These are phyloP conservation scores for Musa acuminata DNA, from an alignment of 176 grass and related monocot genomes.

Conservation along the genomic window DNA sequence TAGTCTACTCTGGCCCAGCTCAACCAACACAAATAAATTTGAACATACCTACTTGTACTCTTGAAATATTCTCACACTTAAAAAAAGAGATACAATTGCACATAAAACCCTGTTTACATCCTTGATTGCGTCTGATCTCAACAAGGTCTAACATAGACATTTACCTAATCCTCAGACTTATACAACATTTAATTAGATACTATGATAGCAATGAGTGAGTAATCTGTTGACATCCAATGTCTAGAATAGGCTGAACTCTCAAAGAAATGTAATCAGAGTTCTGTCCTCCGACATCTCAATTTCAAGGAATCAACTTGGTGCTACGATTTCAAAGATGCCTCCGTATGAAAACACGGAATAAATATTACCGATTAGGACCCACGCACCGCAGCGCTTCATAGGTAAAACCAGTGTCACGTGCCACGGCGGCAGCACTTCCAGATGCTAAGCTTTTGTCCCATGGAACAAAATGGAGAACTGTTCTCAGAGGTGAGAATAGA, in stretches of 20 bases:
- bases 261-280: too few species aligned
- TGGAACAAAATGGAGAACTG: not conserved
- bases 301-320: not conserved
- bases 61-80: not conserved
- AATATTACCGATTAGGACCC: not conserved
- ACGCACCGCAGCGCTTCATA: not conserved
- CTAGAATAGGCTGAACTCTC: too few species aligned
- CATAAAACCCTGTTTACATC: not conserved
- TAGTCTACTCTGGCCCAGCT: too few species aligned
- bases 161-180: not conserved
- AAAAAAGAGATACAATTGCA: not conserved
- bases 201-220: not conserved
- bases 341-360: not conserved
- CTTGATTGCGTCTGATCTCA: not conserved
- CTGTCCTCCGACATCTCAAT: too few species aligned
- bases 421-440: not conserved
- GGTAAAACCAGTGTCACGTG: not conserved
- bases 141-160: not conserved
- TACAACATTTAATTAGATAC: not conserved
- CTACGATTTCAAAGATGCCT: constrained; percentile 7
- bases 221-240: too few species aligned
- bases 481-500: not conserved
- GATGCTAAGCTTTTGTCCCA: not conserved
- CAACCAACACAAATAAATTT: too few species aligned
- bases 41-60: too few species aligned